Evolutionary conservation across 2,329 filamentous ascomycete species (phyloP), one percentile per base, ranked within the genome.

Genomic region (Colletotrichum sojae): DNA sequence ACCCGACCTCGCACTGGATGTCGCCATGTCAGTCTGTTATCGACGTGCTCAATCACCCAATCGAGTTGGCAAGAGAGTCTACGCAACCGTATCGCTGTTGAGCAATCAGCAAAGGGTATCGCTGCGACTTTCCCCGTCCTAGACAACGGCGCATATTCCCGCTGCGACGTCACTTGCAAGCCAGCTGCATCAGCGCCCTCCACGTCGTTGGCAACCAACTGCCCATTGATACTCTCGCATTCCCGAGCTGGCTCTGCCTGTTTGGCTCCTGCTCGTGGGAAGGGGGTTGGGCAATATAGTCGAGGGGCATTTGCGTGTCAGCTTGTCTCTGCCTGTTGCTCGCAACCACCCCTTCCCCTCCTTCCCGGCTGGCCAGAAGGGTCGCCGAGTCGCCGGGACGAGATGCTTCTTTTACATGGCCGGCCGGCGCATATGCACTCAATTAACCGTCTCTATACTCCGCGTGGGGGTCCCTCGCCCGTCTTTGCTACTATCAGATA

Each of bases 401-500:
- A 13, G 56, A 49, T 43, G 36, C 22, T 27, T 27, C 27, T 18
- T 20, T 13, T 45, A 31, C 54, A 51, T 45, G 12, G n/a, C 25
- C 22, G 27, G 58, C 58, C 31, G 51, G 63, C 56, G 45, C 31
- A 52, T 49, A 55, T 56, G 55, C 55, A 58, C 55, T 66, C 54
- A 43, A 45, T 66, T 6, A 25, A 45, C 22, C 46, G 15, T 36
- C 5, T 22, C 55, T 49, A 43, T 53, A 39, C 43, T 25, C n/a
- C n/a, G 49, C 66, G 62, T 69, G 66, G 66, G 66, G 66, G 62
- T 45, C 39, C 22, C 8, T 48, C 53, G 16, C 16, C 46, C 53
- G 20, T 31, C 40, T 25, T 31, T 25, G 15, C 13, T 54, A 49
- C 13, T 54, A 49, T 46, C 60, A 56, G 43, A 62, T 13, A n/a